phyloP scores from a whole-genome alignment of 2,329 filamentous ascomycete genomes.

The Malbranchea cinnamomea region DNA sequence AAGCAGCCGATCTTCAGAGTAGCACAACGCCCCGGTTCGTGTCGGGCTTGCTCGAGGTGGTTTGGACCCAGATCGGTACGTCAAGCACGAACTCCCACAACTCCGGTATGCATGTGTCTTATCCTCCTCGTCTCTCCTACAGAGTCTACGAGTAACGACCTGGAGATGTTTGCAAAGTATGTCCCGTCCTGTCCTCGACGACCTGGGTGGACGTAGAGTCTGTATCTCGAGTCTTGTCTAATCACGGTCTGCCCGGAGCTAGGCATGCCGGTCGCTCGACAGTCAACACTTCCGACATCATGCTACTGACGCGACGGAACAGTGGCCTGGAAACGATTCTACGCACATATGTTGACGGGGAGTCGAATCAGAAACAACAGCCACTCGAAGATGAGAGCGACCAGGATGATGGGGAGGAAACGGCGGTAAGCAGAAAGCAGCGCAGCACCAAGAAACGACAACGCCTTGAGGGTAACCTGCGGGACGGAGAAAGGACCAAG shows the following conservation, averaged over 20 bases:
- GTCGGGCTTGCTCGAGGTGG: conserved; percentile 67
- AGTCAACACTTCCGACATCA: conserved; percentile 71
- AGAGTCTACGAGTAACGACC: conserved; percentile 43
- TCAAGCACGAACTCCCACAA: neutral
- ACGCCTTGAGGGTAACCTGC: no score
- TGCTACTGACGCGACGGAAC: conserved; percentile 76
- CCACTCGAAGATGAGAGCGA: no score
- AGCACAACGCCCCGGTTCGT: conserved; percentile 91
- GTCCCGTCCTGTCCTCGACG: no score
- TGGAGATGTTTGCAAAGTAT: conserved; percentile 48
- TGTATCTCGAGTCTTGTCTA: neutral
- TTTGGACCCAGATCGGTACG: conserved; percentile 73
- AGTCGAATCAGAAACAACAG: conserved; percentile 1
- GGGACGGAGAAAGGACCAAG: no score
- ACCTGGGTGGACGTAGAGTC: neutral
- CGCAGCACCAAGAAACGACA: no score
- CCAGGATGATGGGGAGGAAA: no score
- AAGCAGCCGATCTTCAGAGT: conserved; percentile 54
- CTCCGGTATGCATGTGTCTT: neutral
- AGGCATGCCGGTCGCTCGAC: conserved; percentile 69
- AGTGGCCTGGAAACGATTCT: conserved; percentile 69
- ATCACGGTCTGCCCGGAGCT: no score
- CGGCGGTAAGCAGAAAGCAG: no score
- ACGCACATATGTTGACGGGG: conserved; percentile 21
- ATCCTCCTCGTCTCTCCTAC: neutral